Percentiles rank a stretch among this genome's conserved stretches.
phyloP scores from a whole-genome alignment of 331 rosid genomes.

The Malus hybrid region DNA sequence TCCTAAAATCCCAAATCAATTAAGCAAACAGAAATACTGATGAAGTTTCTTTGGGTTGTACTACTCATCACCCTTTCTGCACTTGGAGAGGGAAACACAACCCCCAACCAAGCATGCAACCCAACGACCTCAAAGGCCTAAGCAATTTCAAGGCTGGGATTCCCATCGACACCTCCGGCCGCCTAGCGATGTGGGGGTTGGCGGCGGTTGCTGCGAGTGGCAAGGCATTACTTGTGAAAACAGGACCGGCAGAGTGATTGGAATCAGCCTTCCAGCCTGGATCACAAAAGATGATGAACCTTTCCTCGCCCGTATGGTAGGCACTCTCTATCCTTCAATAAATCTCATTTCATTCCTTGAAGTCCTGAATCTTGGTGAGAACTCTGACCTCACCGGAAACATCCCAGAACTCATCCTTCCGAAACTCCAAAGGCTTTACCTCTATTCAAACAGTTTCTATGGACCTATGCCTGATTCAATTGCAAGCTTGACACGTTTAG shows the following conservation, averaged over 20 bases:
- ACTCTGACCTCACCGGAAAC: conserved; percentile 43
- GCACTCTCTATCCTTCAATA: conserved; percentile 44
- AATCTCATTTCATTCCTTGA: conserved; percentile 48
- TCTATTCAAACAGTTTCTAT: conserved; percentile 34
- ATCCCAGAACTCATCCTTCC: conserved; percentile 40
- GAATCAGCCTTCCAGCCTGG: conserved; percentile 45
- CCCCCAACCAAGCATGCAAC: conserved; percentile 22
- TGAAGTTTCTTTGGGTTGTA: conserved; percentile 18
- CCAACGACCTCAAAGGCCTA: conserved; percentile 49
- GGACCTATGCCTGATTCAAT: too few species aligned
- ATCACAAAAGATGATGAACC: conserved; percentile 30
- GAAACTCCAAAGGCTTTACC: conserved; percentile 43
- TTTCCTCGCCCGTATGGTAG: conserved; percentile 50
- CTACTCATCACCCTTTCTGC: conserved; percentile 11
- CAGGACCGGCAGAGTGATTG: conserved; percentile 43
- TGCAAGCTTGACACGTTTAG: too few species aligned
- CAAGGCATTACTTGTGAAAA: conserved; percentile 57
- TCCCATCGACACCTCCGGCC: conserved; percentile 45
- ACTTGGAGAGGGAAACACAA: conserved; percentile 8
- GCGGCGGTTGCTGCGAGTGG: conserved; percentile 49
- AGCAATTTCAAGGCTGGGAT: conserved; percentile 51
- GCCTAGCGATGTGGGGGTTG: conserved; percentile 51
- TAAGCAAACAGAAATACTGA: background rate
- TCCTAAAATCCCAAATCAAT: background rate
- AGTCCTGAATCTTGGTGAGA: conserved; percentile 54